Percentiles rank a stretch among this genome's conserved stretches.
phyloP scores from a whole-genome alignment of 75 land plant genomes.

The Pinus albicaulis region DNA sequence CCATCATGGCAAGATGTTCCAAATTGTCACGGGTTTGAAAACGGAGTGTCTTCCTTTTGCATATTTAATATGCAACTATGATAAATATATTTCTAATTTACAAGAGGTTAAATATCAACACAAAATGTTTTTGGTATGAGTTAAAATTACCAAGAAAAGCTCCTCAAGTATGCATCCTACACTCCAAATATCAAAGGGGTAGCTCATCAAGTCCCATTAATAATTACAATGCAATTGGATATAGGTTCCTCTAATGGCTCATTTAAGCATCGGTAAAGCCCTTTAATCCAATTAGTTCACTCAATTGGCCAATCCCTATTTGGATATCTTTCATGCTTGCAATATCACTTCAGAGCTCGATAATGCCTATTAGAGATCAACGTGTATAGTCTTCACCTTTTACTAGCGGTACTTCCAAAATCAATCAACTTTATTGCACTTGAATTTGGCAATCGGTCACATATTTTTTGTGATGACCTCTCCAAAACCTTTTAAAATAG shows the following conservation, averaged over 20 bases:
- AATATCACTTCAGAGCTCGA: constrained; percentile 90
- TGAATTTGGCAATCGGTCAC: constrained; percentile 68
- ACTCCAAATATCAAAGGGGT: constrained; percentile 90
- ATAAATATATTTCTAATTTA: too few relatives aligned
- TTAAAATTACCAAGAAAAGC: constrained; percentile 57
- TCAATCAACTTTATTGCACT: constrained; percentile 97
- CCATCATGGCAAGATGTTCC: constrained; percentile 92
- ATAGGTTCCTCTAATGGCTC: not conserved
- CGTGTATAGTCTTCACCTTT: constrained; percentile 60
- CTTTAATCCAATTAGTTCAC: too few relatives aligned
- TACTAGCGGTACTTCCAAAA: constrained; percentile 90
- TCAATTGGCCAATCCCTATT: too few relatives aligned
- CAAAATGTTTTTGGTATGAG: too few relatives aligned
- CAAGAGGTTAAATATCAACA: too few relatives aligned
- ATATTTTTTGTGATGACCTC: constrained; percentile 40
- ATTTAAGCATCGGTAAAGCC: too few relatives aligned
- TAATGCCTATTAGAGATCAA: constrained; percentile 93
- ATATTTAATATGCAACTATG: not conserved
- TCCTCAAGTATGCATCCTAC: constrained; percentile 87
- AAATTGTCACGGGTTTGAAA: constrained; percentile 85
- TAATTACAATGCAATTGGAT: not conserved
- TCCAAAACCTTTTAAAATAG: constrained; percentile 14
- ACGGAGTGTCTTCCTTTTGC: constrained; percentile 68
- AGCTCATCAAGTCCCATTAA: constrained; percentile 67
- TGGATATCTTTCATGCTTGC: constrained; percentile 22